Evolutionary conservation across 371 early-diverging fungal species (phyloP), one percentile per base, ranked within the genome.

Genomic region (Chytridiales sp.): DNA sequence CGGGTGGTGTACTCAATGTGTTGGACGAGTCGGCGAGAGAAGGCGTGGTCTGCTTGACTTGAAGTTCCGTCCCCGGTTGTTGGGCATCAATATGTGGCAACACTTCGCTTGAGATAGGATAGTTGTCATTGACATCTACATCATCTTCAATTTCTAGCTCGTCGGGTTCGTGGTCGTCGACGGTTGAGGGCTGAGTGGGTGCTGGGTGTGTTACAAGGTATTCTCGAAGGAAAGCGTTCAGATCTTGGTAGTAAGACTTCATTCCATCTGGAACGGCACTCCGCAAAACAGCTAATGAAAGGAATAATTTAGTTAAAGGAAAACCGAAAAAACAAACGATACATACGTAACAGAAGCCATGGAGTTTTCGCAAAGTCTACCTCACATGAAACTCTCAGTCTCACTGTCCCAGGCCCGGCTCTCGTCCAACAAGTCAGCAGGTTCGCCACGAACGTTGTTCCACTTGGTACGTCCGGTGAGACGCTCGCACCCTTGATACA

Each of bases 391-490:
- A 56, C 64, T 5, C 62, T 46, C 24, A 76, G 29, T 26, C 59
- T 17, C 2, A 63, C 62, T 15, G 8, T 15, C 13, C 43, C 36
- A 6, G 19, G 27, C 13, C n/a, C 24, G 3, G n/a, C 44, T 6
- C 55, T 24, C 11, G 64, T 61, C 11, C 71, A 40, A 50, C 77
- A 76, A 3, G 71, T 36, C 5, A 60, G 55, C 3, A 52, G 30
- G 26, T 61, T 46, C 17, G 67, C 46, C 22, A 62, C 27, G 40
- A 76, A 76, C 8, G 59, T n/a, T 31, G 43, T 71, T 8, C 77
- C 77, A 43, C 69, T 62, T 13, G 77, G 77, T n/a, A 76, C 77
- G 46, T 73, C 73, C 6, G 76, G 76, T 3, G 76, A 72, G 17
- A 56, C 42, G 15, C 52, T 61, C 30, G 55, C 34, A 48, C 58